These are phyloP conservation scores for Ascosphaera apis DNA, from an alignment of 2,329 filamentous ascomycete species.

Conservation along the genomic window DNA sequence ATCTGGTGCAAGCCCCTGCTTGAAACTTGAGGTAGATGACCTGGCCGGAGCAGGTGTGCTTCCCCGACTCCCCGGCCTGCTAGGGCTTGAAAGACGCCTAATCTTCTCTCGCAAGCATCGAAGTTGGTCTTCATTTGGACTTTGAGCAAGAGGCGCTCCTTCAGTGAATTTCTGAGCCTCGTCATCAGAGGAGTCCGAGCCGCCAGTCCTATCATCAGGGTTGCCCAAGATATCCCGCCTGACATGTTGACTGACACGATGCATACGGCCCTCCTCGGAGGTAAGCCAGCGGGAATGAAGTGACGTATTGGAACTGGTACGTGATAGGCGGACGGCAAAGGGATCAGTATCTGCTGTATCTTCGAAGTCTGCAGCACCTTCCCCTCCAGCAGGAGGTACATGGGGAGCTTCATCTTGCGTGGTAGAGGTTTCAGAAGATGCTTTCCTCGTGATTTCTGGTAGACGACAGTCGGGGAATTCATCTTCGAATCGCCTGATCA, in stretches of 20 bases:
- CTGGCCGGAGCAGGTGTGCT: neutral
- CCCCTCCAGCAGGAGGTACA: conserved; percentile 15
- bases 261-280: conserved; percentile 46
- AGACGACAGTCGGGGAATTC: conserved; percentile 78
- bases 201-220: conserved; percentile 12
- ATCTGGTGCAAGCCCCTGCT: neutral
- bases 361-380: conserved; percentile 10
- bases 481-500: conserved; percentile 88
- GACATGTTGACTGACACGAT: conserved; percentile 43
- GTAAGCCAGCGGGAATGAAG: conserved; percentile 40
- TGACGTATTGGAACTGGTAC: conserved; percentile 43
- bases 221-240: conserved; percentile 36
- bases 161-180: conserved; percentile 19
- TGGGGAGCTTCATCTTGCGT: conserved; percentile 17
- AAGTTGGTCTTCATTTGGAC: conserved; percentile 19
- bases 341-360: conserved; percentile 20
- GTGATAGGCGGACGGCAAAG: conserved; percentile 27
- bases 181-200: neutral
- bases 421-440: conserved; percentile 11
- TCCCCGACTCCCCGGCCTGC: neutral
- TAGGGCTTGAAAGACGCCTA: conserved; percentile 6
- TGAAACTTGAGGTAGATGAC: neutral
- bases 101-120: conserved; percentile 16
- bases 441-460: conserved; percentile 12
- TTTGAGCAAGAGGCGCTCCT: conserved; percentile 21